A percentile compares a stretch with the other conserved stretches of the same genome.
These are phyloP conservation scores for Gardenia jasminoides DNA, from an alignment of 257 asterid species.

Conservation along the genomic window DNA sequence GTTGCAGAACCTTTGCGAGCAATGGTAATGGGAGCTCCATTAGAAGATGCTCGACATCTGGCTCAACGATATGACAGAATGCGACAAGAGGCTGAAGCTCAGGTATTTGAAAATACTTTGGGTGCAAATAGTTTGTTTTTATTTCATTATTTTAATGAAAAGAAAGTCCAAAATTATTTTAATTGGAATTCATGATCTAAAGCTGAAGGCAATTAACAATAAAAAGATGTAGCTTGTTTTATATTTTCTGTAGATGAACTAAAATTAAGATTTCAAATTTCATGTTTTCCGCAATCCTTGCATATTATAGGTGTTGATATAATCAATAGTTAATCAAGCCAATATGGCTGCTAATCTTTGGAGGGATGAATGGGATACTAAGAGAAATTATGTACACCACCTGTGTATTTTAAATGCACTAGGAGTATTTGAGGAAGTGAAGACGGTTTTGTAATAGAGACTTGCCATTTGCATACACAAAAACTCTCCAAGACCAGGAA, in stretches of 20 bases:
- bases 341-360: not conserved
- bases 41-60: conserved; percentile 99
- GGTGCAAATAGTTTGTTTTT: not conserved
- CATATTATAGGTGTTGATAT: not conserved
- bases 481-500: not conserved
- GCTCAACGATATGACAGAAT: conserved; percentile 97
- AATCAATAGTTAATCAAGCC: not conserved
- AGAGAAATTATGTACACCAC: not conserved
- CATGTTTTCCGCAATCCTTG: too few species aligned
- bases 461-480: not conserved
- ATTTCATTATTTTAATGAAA: not conserved
- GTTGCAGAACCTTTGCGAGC: conserved; percentile 98
- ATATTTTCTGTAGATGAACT: not conserved
- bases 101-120: conserved; percentile 52
- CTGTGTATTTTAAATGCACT: not conserved
- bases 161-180: not conserved
- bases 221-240: not conserved
- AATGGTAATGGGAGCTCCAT: conserved; percentile 99
- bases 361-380: not conserved
- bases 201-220: not conserved
- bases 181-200: not conserved
- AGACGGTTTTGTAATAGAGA: not conserved
- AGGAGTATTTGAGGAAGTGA: not conserved
- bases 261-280: too few species aligned
- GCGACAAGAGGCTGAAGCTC: conserved; percentile 99